A percentile compares a stretch with the other conserved stretches of the same genome.
Conservation (phyloP, 2,329 filamentous ascomycete genomes). For the Diaporthe nobilis region DNA sequence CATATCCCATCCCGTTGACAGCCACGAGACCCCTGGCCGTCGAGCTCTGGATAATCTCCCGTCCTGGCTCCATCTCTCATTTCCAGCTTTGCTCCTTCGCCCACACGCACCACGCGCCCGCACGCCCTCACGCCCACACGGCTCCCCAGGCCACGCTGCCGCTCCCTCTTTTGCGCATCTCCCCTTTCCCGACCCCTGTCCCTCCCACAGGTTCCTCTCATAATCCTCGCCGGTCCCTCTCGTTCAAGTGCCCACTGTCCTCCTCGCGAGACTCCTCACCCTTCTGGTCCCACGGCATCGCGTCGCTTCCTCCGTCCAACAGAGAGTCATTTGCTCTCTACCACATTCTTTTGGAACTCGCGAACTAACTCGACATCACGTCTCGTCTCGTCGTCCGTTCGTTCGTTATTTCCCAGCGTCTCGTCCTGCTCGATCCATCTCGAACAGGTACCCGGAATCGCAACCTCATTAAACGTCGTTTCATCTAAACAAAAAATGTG, state of each 20-base stretch:
- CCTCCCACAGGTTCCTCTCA: conserved; percentile 37
- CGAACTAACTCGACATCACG: conserved; percentile 39
- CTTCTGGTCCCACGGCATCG: conserved; percentile 47
- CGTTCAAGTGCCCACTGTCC: conserved; percentile 46
- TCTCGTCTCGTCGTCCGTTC: conserved; percentile 40
- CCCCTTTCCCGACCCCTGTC: conserved; percentile 34
- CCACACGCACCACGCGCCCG: conserved; percentile 29
- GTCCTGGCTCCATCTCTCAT: conserved; percentile 40
- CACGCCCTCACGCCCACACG: conserved; percentile 28
- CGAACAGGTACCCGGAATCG: conserved; percentile 18
- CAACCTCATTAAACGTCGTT: conserved; percentile 34
- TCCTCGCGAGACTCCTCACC: conserved; percentile 45
- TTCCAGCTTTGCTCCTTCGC: conserved; percentile 41
- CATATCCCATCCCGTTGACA: conserved; percentile 37
- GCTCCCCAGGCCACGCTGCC: conserved; percentile 34
- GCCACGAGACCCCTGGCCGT: conserved; percentile 39
- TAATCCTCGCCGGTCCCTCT: conserved; percentile 42
- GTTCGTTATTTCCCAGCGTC: conserved; percentile 36
- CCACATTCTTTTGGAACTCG: conserved; percentile 66
- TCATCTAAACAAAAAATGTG: conserved; percentile 32
- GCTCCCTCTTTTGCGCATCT: conserved; percentile 22
- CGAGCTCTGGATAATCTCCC: conserved; percentile 40
- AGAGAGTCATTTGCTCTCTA: conserved; percentile 67
- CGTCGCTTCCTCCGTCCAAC: conserved; percentile 61
- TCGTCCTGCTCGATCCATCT: conserved; percentile 20